Base-by-base conservation (phyloP, 73 alveolate species). In the Blepharisma japonicum region DNA sequence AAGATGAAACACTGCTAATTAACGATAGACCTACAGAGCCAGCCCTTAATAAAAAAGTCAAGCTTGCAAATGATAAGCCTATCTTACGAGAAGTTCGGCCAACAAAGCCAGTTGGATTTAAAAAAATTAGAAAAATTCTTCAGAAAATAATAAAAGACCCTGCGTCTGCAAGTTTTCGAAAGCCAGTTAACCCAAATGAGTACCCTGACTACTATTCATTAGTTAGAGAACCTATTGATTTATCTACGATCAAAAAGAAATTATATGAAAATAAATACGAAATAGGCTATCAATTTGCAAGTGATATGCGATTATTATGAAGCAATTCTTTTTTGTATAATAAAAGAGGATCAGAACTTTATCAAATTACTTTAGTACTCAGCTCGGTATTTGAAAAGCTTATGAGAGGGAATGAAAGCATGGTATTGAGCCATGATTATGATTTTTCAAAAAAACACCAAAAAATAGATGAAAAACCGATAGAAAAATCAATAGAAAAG, bases 121-220 rank as follows among this genome's bases (percentile, higher is more conserved):
- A 47, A 70, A 70, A 0, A 45, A 7, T 39, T 2, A 0, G 11
- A 8, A 23, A 45, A 70, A 70, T 70, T 9, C 56, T 70, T 20
- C 56, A 70, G 32, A 45, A 18, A 18, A 14, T 70, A 70, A 70
- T 14, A 70, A 70, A 70, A 45, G 32, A 70, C 39, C 80, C 80
- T 14, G 9, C 27, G 56, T 39, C 86, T 6, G 68, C n/a, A 45
- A 54, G 85, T 71, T 79, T 79, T 46, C 81, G 56, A 68, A 56
- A 68, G 48, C 83, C 83, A 5, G 86, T 79, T 46, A 71, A 61
- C 32, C 86, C 72, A 4, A 56, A 27, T 11, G 81, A 56, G 25
- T 86, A 88, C 7, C 98, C 97, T 1, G 92, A 88, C 83, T 93
- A 93, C 87, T 93, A 89, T 77, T 84, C 81, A 56, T 83, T 80